Evolutionary conservation across 2,329 filamentous ascomycete genomes (phyloP).

Genomic region (Pseudofabraea citricarpa): DNA sequence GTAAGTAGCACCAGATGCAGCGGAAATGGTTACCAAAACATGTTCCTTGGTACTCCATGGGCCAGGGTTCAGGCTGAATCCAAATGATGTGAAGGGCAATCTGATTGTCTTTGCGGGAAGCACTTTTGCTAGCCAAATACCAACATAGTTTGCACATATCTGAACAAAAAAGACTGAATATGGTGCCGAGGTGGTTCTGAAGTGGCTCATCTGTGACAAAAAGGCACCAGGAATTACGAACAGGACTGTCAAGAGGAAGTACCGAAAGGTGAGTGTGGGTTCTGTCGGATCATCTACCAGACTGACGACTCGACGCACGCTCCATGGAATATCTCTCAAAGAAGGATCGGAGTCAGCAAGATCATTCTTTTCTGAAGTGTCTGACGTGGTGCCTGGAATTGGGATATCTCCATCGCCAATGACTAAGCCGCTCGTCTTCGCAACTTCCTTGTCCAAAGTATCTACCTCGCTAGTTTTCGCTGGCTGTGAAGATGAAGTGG

Average conservation of each 20-base stretch:
- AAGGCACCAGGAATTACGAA: slow-evolving; percentile 55
- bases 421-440: not conserved
- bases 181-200: slow-evolving; percentile 45
- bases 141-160: slow-evolving; percentile 42
- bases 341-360: slow-evolving; percentile 42
- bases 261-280: slow-evolving; percentile 55
- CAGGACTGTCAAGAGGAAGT: slow-evolving; percentile 48
- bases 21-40: slow-evolving; percentile 36
- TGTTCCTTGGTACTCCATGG: slow-evolving; percentile 26
- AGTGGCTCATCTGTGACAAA: slow-evolving; percentile 50
- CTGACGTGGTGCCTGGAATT: not conserved
- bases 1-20: slow-evolving; percentile 46
- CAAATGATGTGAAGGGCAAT: slow-evolving; percentile 34
- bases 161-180: slow-evolving; percentile 61
- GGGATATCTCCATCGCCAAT: not conserved
- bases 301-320: slow-evolving; percentile 52
- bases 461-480: not conserved
- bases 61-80: slow-evolving; percentile 31
- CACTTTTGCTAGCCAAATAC: slow-evolving; percentile 35
- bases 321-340: slow-evolving; percentile 46
- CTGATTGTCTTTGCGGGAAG: slow-evolving; percentile 42
- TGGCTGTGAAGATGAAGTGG: not conserved
- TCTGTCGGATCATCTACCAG: slow-evolving; percentile 51
- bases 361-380: not conserved
- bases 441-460: not conserved